Conservation (phyloP, 768 basidiomycete species). For the Russula compacta region DNA sequence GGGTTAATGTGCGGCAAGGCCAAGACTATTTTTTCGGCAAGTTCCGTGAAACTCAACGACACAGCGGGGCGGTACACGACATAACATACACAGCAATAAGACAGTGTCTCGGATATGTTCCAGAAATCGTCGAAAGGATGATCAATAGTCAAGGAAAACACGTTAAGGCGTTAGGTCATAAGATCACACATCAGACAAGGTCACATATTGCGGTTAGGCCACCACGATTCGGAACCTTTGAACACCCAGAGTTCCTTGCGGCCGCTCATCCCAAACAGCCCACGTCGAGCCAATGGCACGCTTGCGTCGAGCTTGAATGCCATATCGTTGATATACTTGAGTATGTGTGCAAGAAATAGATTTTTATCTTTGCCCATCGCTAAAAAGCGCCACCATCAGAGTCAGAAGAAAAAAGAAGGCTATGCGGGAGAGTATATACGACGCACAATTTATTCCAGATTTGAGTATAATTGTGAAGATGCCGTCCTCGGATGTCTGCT, state of each 20-base stretch:
- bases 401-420: background rate
- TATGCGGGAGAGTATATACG: background rate
- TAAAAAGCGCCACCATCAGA: background rate
- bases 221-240: conserved; percentile 31
- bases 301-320: conserved; percentile 60
- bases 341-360: conserved; percentile 51
- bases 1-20: background rate
- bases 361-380: conserved; percentile 35
- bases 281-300: conserved; percentile 43
- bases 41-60: too few species aligned
- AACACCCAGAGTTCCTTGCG: conserved; percentile 61
- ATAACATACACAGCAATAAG: background rate
- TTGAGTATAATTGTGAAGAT: conserved; percentile 50
- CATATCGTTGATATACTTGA: conserved; percentile 47
- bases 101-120: background rate
- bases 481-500: conserved; percentile 40
- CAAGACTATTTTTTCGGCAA: background rate
- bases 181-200: background rate
- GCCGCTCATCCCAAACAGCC: conserved; percentile 31
- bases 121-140: background rate
- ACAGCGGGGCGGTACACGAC: background rate
- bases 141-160: background rate
- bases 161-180: conserved; percentile 7
- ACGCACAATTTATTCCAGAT: conserved; percentile 19
- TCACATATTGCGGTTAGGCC: conserved; percentile 4